These are phyloP conservation scores for Globisporangium viniferum DNA, from an alignment of 352 stramenopile species.

Conservation along the genomic window DNA sequence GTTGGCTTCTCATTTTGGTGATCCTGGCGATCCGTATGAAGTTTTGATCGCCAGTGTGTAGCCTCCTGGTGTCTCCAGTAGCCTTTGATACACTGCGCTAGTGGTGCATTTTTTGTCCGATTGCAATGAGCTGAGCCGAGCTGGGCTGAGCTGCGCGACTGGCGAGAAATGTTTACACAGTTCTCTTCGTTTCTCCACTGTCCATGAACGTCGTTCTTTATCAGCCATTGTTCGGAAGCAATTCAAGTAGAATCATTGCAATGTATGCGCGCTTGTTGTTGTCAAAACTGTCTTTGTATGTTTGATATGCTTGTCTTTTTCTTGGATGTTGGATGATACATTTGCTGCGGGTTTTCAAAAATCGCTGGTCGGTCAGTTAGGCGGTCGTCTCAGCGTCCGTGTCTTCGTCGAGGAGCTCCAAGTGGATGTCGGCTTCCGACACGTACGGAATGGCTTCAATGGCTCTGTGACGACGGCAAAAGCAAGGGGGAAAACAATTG, in stretches of 20 bases:
- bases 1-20: neutral
- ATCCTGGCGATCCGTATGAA: no score
- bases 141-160: no score
- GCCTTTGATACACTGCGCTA: neutral
- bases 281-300: neutral
- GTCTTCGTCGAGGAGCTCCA: slow-evolving; percentile 74
- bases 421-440: slow-evolving; percentile 73
- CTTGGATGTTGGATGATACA: neutral
- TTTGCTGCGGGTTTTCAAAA: neutral
- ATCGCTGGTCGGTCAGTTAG: neutral
- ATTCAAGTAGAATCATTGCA: no score
- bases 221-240: no score
- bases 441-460: slow-evolving; percentile 82
- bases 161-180: no score
- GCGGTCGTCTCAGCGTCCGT: slow-evolving; percentile 18
- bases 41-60: neutral
- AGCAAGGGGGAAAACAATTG: neutral
- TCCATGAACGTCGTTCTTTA: no score
- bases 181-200: no score
- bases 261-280: neutral
- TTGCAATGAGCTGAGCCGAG: no score
- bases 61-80: neutral
- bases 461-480: slow-evolving; percentile 30
- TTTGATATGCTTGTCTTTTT: neutral
- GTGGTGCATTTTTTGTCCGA: no score